Evolutionary conservation across 257 asterid genomes (phyloP), one percentile per base, ranked within the genome.

Genomic region (Gynochthodes officinalis): DNA sequence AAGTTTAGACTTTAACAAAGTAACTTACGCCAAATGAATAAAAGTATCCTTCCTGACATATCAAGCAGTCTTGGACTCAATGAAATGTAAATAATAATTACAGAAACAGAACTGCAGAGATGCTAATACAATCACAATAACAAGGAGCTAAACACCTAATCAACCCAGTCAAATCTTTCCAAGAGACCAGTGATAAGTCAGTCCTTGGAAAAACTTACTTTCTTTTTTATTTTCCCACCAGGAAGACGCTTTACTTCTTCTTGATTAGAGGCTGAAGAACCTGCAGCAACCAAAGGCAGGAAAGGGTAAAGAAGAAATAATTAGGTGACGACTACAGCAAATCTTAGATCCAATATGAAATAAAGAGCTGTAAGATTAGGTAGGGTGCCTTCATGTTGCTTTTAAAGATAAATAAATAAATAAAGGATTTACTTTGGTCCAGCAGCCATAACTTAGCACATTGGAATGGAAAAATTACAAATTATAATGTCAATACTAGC

Each of bases 201-300:
- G 42, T 25, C 18, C 40, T 18, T 4, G 39, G 46, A 68, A 66
- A n/a, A 19, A 27, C 82, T 57, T 78, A 94, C 98, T 90, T 92
- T 95, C 93, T 91, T 95, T 76, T 95, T 95, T 64, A 90, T 80
- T 83, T 95, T 95, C 82, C 99, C 99, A 81, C 99, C 98, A 4
- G 98, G 99, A 32, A 95, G 92, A 28, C 97, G 99, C 79, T 92
- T 92, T 55, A 95, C 96, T 84, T 91, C 99, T 79, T 88, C 97
- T 66, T 60, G 72, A 84, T 90, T 91, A 62, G 98, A 85, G 68
- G 96, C 82, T 13, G 97, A 91, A 70, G 99, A 79, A 73, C 93
- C 95, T 75, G 87, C 87, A 78, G 84, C 82, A 82, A 79, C 75
- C 75, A 76, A 80, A 30, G 54, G 63, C 62, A 69, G 33, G 42